phyloP scores from a whole-genome alignment of 2,329 filamentous ascomycete species.

The Hymenoscyphus occultus region DNA sequence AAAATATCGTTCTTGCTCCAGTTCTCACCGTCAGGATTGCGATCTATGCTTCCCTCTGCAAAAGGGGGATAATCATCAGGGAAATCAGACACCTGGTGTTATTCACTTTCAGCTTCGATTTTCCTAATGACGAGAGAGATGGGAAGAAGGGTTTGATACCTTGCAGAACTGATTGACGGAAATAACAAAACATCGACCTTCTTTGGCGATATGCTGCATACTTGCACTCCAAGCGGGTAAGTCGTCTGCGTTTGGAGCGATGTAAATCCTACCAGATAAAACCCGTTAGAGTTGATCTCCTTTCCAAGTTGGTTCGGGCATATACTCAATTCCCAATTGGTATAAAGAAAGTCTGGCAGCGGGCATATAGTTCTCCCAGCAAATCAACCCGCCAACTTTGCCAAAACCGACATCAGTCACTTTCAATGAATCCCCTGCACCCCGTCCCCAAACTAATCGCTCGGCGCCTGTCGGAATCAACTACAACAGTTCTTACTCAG shows the following conservation, averaged over 20 bases:
- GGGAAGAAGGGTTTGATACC: conserved; percentile 23
- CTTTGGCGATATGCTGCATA: conserved; percentile 46
- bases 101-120: background rate
- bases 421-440: conserved; percentile 40
- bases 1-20: conserved; percentile 41
- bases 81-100: conserved; percentile 37
- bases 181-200: conserved; percentile 44
- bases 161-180: conserved; percentile 42
- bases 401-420: conserved; percentile 42
- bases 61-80: conserved; percentile 43
- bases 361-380: conserved; percentile 47
- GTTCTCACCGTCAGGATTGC: conserved; percentile 36
- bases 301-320: background rate
- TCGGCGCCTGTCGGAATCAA: conserved; percentile 43
- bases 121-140: background rate
- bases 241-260: conserved; percentile 34
- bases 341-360: conserved; percentile 42
- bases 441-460: conserved; percentile 41
- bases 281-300: background rate
- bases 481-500: conserved; percentile 14
- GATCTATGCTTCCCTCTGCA: conserved; percentile 39
- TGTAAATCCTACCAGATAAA: conserved; percentile 28
- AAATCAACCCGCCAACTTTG: conserved; percentile 43
- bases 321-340: conserved; percentile 43
- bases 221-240: conserved; percentile 39